These are phyloP conservation scores for Mortierella sp. DNA, from an alignment of 371 early-diverging fungal species.

Conservation along the genomic window DNA sequence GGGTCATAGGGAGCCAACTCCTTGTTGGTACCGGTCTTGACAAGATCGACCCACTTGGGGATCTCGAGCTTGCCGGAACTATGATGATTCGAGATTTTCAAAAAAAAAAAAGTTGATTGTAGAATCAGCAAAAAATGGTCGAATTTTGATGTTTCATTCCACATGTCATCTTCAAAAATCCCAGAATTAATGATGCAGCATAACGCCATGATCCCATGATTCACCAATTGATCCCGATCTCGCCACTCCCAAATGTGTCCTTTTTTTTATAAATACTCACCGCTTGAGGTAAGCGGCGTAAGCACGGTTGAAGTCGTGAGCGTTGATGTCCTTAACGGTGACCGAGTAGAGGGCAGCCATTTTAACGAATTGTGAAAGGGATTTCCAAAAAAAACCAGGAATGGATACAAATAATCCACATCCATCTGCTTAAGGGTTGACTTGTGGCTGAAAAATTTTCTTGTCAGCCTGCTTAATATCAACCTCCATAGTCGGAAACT, in stretches of 20 bases:
- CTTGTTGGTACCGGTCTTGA: conserved; percentile 97
- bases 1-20: conserved; percentile 97
- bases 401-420: conserved; percentile 9
- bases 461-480: neutral
- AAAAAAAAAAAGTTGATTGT: neutral
- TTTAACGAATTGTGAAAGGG: conserved; percentile 45
- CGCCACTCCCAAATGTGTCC: neutral
- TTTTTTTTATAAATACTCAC: conserved; percentile 22
- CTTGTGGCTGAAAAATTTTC: conserved; percentile 7
- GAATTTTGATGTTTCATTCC: conserved; percentile 27
- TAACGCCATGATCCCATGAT: conserved; percentile 22
- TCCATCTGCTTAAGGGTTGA: conserved; percentile 51
- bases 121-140: conserved; percentile 12
- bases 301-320: conserved; percentile 95
- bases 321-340: conserved; percentile 97
- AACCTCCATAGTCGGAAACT: no score
- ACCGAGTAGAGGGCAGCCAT: conserved; percentile 60
- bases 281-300: conserved; percentile 93
- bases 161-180: neutral
- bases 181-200: conserved; percentile 7
- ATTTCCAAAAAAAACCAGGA: conserved; percentile 17
- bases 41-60: conserved; percentile 98
- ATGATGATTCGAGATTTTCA: conserved; percentile 71
- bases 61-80: conserved; percentile 96
- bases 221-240: neutral